Conservation (phyloP, 352 stramenopile genomes). For the Phytophthora sojae region DNA sequence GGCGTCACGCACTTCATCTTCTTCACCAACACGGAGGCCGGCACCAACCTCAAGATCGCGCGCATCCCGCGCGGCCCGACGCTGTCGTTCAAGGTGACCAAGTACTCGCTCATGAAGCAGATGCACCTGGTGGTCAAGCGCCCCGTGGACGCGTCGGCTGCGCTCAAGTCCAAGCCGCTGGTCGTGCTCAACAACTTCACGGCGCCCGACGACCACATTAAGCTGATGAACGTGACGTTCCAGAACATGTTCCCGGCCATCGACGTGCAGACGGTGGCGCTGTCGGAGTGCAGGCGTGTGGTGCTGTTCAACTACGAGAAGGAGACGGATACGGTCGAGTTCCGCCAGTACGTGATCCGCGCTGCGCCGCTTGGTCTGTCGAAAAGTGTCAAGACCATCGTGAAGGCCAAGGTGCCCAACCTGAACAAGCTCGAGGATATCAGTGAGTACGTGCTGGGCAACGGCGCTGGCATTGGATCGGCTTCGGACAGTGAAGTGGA, state of each 20-base stretch:
- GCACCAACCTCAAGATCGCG: constrained; percentile 95
- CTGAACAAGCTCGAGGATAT: constrained; percentile 96
- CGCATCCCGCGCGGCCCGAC: constrained; percentile 95
- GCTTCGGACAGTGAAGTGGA: constrained; percentile 96
- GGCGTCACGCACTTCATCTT: constrained; percentile 98
- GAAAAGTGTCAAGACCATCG: constrained; percentile 90
- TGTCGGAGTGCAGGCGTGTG: constrained; percentile 96
- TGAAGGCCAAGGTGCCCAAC: constrained; percentile 95
- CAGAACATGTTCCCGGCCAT: constrained; percentile 99
- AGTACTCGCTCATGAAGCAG: constrained; percentile 94
- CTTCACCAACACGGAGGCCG: constrained; percentile 95
- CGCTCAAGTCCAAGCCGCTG: constrained; percentile 93
- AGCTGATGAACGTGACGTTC: constrained; percentile 98
- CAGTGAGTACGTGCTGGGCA: constrained; percentile 94
- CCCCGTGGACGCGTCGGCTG: constrained; percentile 89
- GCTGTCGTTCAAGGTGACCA: constrained; percentile 92
- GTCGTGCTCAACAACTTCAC: constrained; percentile 99
- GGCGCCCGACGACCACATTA: constrained; percentile 84
- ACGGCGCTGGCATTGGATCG: constrained; percentile 73
- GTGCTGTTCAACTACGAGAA: constrained; percentile 98
- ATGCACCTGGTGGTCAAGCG: constrained; percentile 93
- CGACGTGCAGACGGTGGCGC: constrained; percentile 96
- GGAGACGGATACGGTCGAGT: constrained; percentile 93
- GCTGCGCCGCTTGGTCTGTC: constrained; percentile 94
- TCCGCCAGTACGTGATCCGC: constrained; percentile 98